Evolutionary conservation across 192 early-diverging fungal species (phyloP), one percentile per base, ranked within the genome.

Genomic region (Obelidium mucronatum): DNA sequence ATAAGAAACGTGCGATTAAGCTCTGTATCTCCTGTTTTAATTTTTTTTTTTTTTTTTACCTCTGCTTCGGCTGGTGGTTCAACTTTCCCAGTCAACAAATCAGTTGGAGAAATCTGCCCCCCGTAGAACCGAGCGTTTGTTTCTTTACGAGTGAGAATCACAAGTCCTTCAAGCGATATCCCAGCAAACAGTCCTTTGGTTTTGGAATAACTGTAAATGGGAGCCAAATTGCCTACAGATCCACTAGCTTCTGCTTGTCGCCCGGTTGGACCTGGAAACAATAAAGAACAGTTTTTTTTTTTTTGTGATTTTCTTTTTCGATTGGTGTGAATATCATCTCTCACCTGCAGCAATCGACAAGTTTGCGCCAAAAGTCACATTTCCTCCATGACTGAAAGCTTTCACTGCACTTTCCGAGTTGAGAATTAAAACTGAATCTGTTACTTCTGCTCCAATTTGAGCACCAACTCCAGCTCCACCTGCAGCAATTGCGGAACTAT

Each of bases 121-220:
- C 91, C 88, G 78, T 98, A 98, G 51, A 96, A 92, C 31, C 92
- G 88, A 37, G 91, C 91, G 78, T 98, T 97, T 22, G 95, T 92
- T 64, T 95, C 96, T 78, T 94, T 93, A 73, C 97, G 90, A 75
- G 93, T 94, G 15, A 97, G 70, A 51, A 98, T 93, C 15, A 95
- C 92, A 0, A 95, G 92, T 4, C 97, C 96, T 71, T 98, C 95
- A 30, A 95, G 82, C 8, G 92, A 94, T 4, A 95, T 85, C 17
- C 97, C 97, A 28, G 95, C 96, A 90, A 97, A 98, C 76, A 97
- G 84, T 31, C 97, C 97, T 75, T 91, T 90, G 22, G 96, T 83
- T 77, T 97, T 95, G 78, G 68, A 90, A 84, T 98, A 98, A 34
- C 94, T 94, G 74, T 94, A 95, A 42, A 98, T 94, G 34, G 97